Evolutionary conservation across 306 rosid genomes (phyloP).

Genomic region (peach (Prunus persica)): DNA sequence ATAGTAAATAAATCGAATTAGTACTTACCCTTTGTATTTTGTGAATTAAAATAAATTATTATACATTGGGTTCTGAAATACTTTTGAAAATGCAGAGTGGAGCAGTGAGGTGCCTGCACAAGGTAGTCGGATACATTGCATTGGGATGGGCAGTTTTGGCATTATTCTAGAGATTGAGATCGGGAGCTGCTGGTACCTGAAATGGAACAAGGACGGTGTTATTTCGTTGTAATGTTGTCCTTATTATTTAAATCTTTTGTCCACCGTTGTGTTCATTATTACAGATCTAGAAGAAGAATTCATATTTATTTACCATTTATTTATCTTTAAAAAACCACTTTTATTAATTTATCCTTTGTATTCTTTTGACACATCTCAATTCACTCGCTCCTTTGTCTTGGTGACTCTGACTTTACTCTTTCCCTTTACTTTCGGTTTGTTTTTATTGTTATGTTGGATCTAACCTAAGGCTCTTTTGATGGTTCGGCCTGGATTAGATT

Average conservation of each 20-base stretch:
- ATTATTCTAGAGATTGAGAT: slow-evolving; percentile 42
- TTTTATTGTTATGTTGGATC: not conserved
- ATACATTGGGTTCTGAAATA: not conserved
- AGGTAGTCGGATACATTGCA: slow-evolving; percentile 53
- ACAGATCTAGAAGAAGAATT: not conserved
- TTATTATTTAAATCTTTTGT: slow-evolving; percentile 37
- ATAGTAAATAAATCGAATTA: not conserved
- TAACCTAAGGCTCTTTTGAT: too few species aligned
- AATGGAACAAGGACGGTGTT: slow-evolving; percentile 1
- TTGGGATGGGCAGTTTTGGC: slow-evolving; percentile 63
- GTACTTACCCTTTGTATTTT: too few species aligned
- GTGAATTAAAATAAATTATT: not conserved
- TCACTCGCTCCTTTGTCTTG: not conserved
- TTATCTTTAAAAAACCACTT: not conserved
- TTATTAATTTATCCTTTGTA: slow-evolving; percentile 7
- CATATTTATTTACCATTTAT: slow-evolving; percentile 26
- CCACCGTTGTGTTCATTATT: slow-evolving; percentile 12
- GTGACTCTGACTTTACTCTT: not conserved
- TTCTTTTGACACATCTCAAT: slow-evolving; percentile 8
- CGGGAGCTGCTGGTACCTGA: not conserved
- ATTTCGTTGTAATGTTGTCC: not conserved
- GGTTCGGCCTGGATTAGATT: too few species aligned
- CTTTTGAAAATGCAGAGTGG: slow-evolving; percentile 59
- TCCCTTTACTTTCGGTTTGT: not conserved
- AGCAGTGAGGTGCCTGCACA: slow-evolving; percentile 53